Conservation (phyloP, 768 basidiomycete genomes). For the Lactarius sanguifluus region DNA sequence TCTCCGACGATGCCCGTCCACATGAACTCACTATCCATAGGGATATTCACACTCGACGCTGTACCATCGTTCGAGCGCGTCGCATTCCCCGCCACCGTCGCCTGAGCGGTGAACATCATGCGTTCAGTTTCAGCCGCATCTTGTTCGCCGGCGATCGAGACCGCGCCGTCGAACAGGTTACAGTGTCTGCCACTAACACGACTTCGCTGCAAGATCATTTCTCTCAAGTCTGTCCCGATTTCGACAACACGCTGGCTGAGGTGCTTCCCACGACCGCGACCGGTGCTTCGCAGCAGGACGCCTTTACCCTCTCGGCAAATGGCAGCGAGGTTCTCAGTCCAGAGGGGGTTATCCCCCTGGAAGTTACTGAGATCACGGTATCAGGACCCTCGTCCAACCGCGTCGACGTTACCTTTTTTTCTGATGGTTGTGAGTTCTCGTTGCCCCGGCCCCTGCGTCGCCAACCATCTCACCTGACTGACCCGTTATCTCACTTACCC, state of each 20-base stretch:
- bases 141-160: conserved; percentile 8
- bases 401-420: conserved; percentile 74
- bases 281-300: conserved; percentile 2
- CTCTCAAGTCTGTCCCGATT: conserved; percentile 8
- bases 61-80: conserved; percentile 21
- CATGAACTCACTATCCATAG: conserved; percentile 32
- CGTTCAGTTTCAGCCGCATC: conserved; percentile 12
- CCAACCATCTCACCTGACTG: neutral
- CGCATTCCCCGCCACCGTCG: conserved; percentile 23
- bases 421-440: conserved; percentile 67
- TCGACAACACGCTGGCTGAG: neutral
- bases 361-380: conserved; percentile 54
- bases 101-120: conserved; percentile 16
- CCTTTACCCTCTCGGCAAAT: conserved; percentile 15
- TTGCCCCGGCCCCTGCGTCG: neutral
- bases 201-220: conserved; percentile 7
- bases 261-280: neutral
- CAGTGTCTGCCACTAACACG: neutral
- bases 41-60: conserved; percentile 18
- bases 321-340: neutral
- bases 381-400: conserved; percentile 67
- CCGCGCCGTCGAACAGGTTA: conserved; percentile 17
- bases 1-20: neutral
- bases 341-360: conserved; percentile 40
- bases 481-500: neutral